phyloP scores from a whole-genome alignment of 2,329 filamentous ascomycete genomes.

The Xylariaceae sp. region DNA sequence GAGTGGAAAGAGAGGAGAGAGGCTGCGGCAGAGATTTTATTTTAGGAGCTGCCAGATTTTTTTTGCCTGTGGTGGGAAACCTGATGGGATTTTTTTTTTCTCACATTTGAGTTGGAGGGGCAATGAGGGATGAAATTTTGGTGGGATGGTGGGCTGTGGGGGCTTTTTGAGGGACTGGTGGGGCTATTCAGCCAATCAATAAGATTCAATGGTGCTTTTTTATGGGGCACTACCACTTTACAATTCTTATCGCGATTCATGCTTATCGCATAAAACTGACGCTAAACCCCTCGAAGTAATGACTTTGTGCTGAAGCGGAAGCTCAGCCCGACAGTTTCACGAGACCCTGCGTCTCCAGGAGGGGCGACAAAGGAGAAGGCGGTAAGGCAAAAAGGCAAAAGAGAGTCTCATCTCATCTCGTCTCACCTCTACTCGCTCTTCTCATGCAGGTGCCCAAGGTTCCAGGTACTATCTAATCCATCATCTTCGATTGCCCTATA shows the following conservation, averaged over 20 bases:
- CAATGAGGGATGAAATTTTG: constrained; percentile 5
- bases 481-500: too few species aligned
- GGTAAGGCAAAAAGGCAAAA: too few species aligned
- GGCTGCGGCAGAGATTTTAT: constrained; percentile 20
- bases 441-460: too few species aligned
- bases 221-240: not conserved
- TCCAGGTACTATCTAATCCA: too few species aligned
- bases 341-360: too few species aligned
- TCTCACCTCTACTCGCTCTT: too few species aligned
- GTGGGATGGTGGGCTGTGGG: constrained; percentile 14
- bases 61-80: constrained; percentile 2
- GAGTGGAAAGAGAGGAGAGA: constrained; percentile 12
- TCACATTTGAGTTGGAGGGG: constrained; percentile 12
- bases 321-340: too few species aligned
- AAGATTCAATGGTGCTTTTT: not conserved
- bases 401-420: too few species aligned
- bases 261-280: too few species aligned
- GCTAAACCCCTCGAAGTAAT: too few species aligned
- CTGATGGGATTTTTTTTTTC: not conserved
- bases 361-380: too few species aligned
- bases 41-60: constrained; percentile 14
- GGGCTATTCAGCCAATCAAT: not conserved
- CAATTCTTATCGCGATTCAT: constrained; percentile 2
- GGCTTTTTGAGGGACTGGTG: constrained; percentile 1
- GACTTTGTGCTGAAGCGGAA: too few species aligned